phyloP scores from a whole-genome alignment of 164 flowering plant genomes.

The Magnolia kwangsiensis region DNA sequence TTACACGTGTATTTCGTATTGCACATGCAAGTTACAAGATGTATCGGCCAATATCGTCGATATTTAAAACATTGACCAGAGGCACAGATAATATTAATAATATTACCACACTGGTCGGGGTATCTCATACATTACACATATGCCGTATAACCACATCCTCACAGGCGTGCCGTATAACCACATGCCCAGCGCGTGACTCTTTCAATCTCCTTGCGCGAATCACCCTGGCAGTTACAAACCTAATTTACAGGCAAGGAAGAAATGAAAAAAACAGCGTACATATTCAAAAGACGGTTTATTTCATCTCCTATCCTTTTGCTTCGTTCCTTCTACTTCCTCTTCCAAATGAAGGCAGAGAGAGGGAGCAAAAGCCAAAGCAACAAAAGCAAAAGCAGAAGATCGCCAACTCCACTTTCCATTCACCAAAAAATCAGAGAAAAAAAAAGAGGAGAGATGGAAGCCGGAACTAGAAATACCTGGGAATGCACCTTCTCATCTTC shows the following conservation, averaged over 20 bases:
- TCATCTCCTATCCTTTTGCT: not conserved
- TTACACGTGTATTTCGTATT: too few species aligned
- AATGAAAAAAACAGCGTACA: not conserved
- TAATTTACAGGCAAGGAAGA: not conserved
- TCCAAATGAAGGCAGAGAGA: not conserved
- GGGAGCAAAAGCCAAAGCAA: constrained; percentile 5
- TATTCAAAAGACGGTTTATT: constrained; percentile 1
- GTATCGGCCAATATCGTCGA: too few species aligned
- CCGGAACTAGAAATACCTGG: constrained; percentile 5
- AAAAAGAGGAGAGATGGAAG: constrained; percentile 1
- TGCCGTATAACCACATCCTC: too few species aligned
- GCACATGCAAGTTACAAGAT: too few species aligned
- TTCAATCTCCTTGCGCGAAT: too few species aligned
- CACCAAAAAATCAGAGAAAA: not conserved
- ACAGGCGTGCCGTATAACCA: too few species aligned
- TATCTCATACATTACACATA: too few species aligned
- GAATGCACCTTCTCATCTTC: not conserved
- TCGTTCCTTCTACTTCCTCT: not conserved
- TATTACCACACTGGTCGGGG: too few species aligned
- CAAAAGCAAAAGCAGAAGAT: constrained; percentile 1
- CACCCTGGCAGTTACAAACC: too few species aligned
- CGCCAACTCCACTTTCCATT: not conserved
- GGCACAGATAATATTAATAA: too few species aligned
- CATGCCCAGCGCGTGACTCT: too few species aligned
- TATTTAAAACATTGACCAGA: too few species aligned